phyloP scores from a whole-genome alignment of 495 filamentous ascomycete genomes.

The Corynascus novoguineensis region DNA sequence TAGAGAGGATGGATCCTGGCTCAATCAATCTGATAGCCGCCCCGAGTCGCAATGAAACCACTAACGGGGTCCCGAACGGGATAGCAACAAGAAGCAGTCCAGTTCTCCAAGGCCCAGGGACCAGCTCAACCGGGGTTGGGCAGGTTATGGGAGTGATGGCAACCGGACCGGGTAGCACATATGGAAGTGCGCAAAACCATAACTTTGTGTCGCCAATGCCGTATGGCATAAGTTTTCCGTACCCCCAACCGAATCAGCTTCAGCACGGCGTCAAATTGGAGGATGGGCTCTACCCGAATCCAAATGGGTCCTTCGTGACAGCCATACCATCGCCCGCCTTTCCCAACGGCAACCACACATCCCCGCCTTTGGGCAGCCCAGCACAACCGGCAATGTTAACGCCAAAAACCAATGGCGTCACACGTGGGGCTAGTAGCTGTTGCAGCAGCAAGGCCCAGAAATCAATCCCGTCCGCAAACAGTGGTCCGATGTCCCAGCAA shows the following conservation, averaged over 20 bases:
- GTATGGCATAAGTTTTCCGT: conserved; percentile 18
- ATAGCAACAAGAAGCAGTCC: conserved; percentile 9
- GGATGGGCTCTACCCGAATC: conserved; percentile 9
- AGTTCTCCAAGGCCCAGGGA: neutral
- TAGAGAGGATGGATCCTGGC: conserved; percentile 44
- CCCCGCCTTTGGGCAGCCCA: neutral
- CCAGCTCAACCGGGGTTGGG: conserved; percentile 4
- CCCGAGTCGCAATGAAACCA: conserved; percentile 14
- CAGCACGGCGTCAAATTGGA: conserved; percentile 20
- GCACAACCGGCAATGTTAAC: conserved; percentile 7
- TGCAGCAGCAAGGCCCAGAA: conserved; percentile 9
- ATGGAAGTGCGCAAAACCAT: neutral
- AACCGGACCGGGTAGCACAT: conserved; percentile 1
- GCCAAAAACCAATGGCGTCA: conserved; percentile 9
- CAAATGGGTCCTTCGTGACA: conserved; percentile 1
- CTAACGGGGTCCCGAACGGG: conserved; percentile 18
- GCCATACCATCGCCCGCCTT: conserved; percentile 4
- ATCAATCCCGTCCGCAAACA: neutral
- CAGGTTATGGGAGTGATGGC: conserved; percentile 8
- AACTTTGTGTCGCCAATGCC: conserved; percentile 15
- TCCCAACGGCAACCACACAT: conserved; percentile 14
- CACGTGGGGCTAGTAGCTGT: conserved; percentile 8
- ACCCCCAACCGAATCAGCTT: conserved; percentile 12
- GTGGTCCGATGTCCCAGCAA: neutral
- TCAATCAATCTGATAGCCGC: conserved; percentile 35